Percentiles rank a stretch among this genome's conserved stretches.
phyloP scores from a whole-genome alignment of 129 eudicot genomes.

The Flaveria bidentis region DNA sequence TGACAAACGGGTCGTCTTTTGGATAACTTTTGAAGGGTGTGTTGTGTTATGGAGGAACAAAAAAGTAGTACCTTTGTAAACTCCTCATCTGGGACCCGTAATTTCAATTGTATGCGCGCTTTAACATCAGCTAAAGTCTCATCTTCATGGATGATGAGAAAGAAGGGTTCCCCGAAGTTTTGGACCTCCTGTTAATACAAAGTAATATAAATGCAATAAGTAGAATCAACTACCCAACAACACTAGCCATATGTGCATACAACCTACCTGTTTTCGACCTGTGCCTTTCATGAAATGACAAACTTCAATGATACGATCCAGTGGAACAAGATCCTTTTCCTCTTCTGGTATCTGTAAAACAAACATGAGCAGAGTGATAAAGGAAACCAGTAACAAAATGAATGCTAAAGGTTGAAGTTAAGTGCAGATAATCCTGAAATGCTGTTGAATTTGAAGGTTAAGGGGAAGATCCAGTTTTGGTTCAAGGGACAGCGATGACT shows the following conservation, averaged over 20 bases:
- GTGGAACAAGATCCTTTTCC: slow-evolving; percentile 65
- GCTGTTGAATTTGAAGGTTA: slow-evolving; percentile 28
- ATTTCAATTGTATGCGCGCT: slow-evolving; percentile 62
- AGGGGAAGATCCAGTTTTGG: slow-evolving; percentile 35
- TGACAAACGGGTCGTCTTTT: neutral
- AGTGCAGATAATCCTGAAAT: neutral
- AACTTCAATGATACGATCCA: slow-evolving; percentile 66
- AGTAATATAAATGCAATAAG: slow-evolving; percentile 1
- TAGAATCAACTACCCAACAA: neutral
- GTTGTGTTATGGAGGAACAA: neutral
- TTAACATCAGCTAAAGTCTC: slow-evolving; percentile 70
- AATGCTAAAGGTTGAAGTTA: slow-evolving; percentile 16
- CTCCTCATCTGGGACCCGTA: slow-evolving; percentile 83
- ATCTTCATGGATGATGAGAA: slow-evolving; percentile 69
- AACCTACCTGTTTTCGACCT: slow-evolving; percentile 53
- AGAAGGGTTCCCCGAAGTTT: slow-evolving; percentile 77
- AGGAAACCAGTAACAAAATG: no score
- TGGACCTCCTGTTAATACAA: slow-evolving; percentile 45
- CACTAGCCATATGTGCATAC: slow-evolving; percentile 6
- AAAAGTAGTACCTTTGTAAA: slow-evolving; percentile 64
- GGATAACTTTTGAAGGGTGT: neutral
- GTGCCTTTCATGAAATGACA: slow-evolving; percentile 62
- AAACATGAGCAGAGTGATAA: neutral
- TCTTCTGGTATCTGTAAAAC: slow-evolving; percentile 69
- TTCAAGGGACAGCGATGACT: slow-evolving; percentile 23